phyloP scores from a whole-genome alignment of 345 rosid genomes.

The Salix suchowensis region DNA sequence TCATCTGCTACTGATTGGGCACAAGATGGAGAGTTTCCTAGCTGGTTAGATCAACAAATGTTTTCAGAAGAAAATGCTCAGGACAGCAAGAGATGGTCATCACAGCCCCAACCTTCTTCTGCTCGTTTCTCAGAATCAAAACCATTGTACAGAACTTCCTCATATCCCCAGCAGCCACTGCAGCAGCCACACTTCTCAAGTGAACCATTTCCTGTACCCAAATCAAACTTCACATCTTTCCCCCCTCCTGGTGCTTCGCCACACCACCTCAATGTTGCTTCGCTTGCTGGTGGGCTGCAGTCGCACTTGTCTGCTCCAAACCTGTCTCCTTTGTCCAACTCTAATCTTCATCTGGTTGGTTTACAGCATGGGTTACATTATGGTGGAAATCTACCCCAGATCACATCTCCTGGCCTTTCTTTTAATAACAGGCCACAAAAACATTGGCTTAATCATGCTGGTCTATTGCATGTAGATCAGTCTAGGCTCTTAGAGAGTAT shows the following conservation, averaged over 20 bases:
- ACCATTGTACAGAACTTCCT: conserved; percentile 79
- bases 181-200: conserved; percentile 61
- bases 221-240: conserved; percentile 73
- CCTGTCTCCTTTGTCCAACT: conserved; percentile 55
- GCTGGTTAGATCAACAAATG: conserved; percentile 70
- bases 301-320: conserved; percentile 51
- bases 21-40: conserved; percentile 65
- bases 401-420: conserved; percentile 60
- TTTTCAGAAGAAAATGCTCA: conserved; percentile 49
- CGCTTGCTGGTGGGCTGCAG: conserved; percentile 51
- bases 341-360: conserved; percentile 52
- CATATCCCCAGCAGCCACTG: conserved; percentile 70
- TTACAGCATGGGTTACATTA: conserved; percentile 60
- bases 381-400: conserved; percentile 58
- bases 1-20: conserved; percentile 89
- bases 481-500: conserved; percentile 54
- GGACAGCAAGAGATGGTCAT: conserved; percentile 79
- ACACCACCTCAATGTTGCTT: conserved; percentile 46
- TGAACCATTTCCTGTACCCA: conserved; percentile 61
- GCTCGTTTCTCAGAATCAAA: conserved; percentile 45
- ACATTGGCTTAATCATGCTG: conserved; percentile 78
- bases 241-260: conserved; percentile 78
- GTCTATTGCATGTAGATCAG: conserved; percentile 64
- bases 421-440: conserved; percentile 61
- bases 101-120: conserved; percentile 59